These are phyloP conservation scores for Plasmodium billcollinsi DNA, from an alignment of 169 alveolate genomes.

Conservation along the genomic window DNA sequence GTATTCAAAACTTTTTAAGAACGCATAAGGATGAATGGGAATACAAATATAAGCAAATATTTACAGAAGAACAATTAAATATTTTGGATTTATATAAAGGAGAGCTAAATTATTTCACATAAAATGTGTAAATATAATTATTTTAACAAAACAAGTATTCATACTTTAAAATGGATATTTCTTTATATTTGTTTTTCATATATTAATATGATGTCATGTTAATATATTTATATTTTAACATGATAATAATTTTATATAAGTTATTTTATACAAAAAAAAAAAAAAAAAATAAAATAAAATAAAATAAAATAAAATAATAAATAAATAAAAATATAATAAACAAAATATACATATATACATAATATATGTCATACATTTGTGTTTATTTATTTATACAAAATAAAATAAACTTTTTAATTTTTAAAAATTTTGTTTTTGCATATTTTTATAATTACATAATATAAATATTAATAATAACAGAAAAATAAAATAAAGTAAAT, in stretches of 20 bases:
- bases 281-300: background rate
- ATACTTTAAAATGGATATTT: too few species aligned
- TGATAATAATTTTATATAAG: too few species aligned
- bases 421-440: background rate
- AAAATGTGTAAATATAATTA: background rate
- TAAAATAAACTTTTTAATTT: conserved; percentile 5
- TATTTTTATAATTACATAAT: background rate
- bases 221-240: too few species aligned
- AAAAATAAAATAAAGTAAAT: background rate
- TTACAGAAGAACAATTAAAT: conserved; percentile 83
- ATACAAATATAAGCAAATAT: conserved; percentile 78
- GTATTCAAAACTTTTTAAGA: conserved; percentile 85
- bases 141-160: too few species aligned
- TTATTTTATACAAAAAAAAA: background rate
- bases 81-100: conserved; percentile 87
- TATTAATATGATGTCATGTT: too few species aligned
- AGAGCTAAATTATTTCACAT: conserved; percentile 84
- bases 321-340: background rate
- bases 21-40: conserved; percentile 90
- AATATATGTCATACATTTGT: background rate
- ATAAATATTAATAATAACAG: background rate
- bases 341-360: background rate
- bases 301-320: background rate
- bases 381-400: background rate
- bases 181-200: too few species aligned